Evolutionary conservation across 2,329 filamentous ascomycete genomes (phyloP).

Genomic region (Gnomoniopsis sp.): DNA sequence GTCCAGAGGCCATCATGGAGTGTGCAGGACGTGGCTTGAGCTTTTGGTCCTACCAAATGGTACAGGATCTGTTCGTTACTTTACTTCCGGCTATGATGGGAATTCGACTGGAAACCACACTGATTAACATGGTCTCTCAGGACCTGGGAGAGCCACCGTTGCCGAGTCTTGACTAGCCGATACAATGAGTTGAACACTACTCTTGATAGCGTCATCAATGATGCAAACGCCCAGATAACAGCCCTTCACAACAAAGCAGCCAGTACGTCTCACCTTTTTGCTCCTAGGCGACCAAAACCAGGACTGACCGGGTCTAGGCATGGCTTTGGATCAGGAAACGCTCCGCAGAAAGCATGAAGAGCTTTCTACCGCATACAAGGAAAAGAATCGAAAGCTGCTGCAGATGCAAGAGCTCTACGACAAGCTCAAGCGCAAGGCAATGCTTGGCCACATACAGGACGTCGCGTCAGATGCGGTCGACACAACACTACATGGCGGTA

Average conservation of each 20-base stretch:
- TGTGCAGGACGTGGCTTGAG: conserved; percentile 74
- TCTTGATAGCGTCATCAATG: conserved; percentile 69
- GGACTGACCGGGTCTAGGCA: conserved; percentile 32
- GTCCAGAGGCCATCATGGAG: conserved; percentile 79
- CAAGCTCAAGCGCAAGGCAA: conserved; percentile 53
- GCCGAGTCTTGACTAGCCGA: conserved; percentile 69
- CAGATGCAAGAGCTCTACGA: conserved; percentile 66
- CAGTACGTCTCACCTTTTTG: conserved; percentile 39
- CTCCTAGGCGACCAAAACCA: not conserved
- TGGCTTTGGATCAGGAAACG: conserved; percentile 59
- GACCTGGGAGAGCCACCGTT: conserved; percentile 73
- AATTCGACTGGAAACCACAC: conserved; percentile 1
- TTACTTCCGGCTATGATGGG: conserved; percentile 18
- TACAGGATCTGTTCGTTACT: conserved; percentile 71
- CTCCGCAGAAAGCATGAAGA: conserved; percentile 71
- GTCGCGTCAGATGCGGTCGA: conserved; percentile 51
- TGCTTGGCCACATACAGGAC: conserved; percentile 52
- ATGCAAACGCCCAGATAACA: conserved; percentile 71
- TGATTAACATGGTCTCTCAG: conserved; percentile 35
- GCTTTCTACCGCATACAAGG: conserved; percentile 60
- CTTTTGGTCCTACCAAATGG: conserved; percentile 85
- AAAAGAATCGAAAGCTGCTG: conserved; percentile 67
- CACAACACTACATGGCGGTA: conserved; percentile 32
- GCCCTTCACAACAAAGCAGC: conserved; percentile 62
- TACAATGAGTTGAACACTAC: conserved; percentile 61